Conservation (phyloP, 768 basidiomycete species). For the Nidularia sp. region DNA sequence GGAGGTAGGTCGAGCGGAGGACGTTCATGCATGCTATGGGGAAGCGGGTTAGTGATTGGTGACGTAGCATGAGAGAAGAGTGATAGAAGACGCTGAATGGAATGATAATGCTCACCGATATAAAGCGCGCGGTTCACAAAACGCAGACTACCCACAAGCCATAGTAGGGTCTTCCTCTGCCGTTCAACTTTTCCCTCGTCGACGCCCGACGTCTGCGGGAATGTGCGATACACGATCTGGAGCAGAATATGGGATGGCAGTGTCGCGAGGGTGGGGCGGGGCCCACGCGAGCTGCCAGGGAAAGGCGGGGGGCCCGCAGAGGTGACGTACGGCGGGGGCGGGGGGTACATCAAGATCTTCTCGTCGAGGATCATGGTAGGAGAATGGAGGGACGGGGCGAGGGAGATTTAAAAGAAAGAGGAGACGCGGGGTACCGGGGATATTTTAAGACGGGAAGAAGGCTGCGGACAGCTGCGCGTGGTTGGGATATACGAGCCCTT, state of each 20-base stretch:
- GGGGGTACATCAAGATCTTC: conserved; percentile 24
- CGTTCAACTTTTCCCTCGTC: conserved; percentile 40
- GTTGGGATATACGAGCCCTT: too few relatives aligned
- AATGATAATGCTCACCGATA: conserved; percentile 39
- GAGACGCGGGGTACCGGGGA: too few relatives aligned
- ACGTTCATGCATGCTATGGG: conserved; percentile 73
- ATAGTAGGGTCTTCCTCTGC: conserved; percentile 67
- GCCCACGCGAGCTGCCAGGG: too few relatives aligned
- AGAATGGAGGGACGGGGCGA: not conserved
- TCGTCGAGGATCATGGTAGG: conserved; percentile 33
- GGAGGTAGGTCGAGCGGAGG: conserved; percentile 71
- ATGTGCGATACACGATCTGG: conserved; percentile 62
- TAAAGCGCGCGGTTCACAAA: conserved; percentile 66
- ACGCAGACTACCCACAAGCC: conserved; percentile 61
- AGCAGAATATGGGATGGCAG: conserved; percentile 65
- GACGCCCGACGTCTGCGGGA: conserved; percentile 39
- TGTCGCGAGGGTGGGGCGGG: conserved; percentile 15
- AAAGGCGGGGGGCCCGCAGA: conserved; percentile 3
- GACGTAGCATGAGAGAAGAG: too few relatives aligned
- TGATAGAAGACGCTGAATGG: too few relatives aligned
- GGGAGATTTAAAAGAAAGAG: too few relatives aligned
- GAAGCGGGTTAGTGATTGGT: not conserved
- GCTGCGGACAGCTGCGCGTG: too few relatives aligned
- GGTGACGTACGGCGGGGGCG: conserved; percentile 21
- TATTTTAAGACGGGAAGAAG: too few relatives aligned